Evolutionary conservation across 208 protist genomes (phyloP).

Genomic region (Crithidia thermophila): DNA sequence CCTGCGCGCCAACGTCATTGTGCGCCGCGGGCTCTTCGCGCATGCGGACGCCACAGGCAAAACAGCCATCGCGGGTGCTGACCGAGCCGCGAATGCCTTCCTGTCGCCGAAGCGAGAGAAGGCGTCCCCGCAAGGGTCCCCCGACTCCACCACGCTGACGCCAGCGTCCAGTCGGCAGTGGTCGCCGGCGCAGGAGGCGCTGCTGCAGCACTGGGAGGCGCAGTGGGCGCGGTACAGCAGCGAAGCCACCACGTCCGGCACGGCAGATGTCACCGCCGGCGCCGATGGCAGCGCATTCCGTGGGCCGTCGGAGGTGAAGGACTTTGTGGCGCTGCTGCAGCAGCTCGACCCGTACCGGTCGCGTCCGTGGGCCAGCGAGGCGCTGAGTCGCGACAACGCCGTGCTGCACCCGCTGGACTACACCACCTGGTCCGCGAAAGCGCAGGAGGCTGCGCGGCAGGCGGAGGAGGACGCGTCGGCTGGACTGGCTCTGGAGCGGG

Average conservation of each 20-base stretch:
- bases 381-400: constrained; percentile 19
- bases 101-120: neutral
- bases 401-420: constrained; percentile 26
- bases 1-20: constrained; percentile 38
- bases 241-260: neutral
- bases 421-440: neutral
- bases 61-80: neutral
- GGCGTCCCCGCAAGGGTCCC: neutral
- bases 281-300: neutral
- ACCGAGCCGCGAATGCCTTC: neutral
- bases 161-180: no score
- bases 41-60: constrained; percentile 3
- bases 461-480: neutral
- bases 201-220: constrained; percentile 24
- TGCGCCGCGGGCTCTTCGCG: constrained; percentile 48
- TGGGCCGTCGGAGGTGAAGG: constrained; percentile 12
- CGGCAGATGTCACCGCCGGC: neutral
- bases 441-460: neutral
- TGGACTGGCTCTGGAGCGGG: neutral
- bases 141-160: neutral
- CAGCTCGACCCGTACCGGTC: constrained; percentile 25
- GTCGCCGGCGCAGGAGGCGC: constrained; percentile 6
- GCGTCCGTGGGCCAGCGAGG: constrained; percentile 29
- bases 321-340: constrained; percentile 19
- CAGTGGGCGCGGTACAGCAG: constrained; percentile 16